These are phyloP conservation scores for Fulvia fulva DNA, from an alignment of 2,329 filamentous ascomycete species.

Conservation along the genomic window DNA sequence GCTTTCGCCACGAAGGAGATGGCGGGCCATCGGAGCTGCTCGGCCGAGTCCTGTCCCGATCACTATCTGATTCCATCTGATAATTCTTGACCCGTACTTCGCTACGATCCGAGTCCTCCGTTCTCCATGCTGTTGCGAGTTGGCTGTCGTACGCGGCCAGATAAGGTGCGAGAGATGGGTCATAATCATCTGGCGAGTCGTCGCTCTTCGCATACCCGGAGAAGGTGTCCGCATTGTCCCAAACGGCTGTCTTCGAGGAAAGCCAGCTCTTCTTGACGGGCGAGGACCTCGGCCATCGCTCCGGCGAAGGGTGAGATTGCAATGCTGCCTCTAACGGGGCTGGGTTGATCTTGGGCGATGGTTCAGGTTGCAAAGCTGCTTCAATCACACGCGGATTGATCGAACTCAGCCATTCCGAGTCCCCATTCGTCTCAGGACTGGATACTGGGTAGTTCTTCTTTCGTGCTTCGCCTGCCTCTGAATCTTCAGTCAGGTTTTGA, in stretches of 20 bases:
- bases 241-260: background rate
- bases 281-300: background rate
- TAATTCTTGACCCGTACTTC: constrained; percentile 18
- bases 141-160: background rate
- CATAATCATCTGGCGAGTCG: background rate
- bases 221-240: background rate
- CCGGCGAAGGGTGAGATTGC: background rate
- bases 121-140: background rate
- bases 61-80: constrained; percentile 22
- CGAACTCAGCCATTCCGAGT: background rate
- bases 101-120: constrained; percentile 7
- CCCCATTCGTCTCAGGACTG: background rate
- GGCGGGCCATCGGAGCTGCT: constrained; percentile 6
- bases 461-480: background rate
- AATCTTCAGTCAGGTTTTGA: background rate
- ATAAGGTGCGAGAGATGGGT: background rate
- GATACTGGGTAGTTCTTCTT: background rate
- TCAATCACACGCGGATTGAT: background rate
- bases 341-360: background rate
- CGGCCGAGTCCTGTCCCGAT: constrained; percentile 12
- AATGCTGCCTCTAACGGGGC: background rate
- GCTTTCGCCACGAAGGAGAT: constrained; percentile 12
- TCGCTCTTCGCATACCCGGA: background rate
- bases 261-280: background rate
- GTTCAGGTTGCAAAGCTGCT: background rate